Percentiles rank a stretch among this genome's conserved stretches.
Evolutionary conservation across 225 moss, liverwort and hornwort genomes (phyloP).

Genomic region (Marchantia paleacea): DNA sequence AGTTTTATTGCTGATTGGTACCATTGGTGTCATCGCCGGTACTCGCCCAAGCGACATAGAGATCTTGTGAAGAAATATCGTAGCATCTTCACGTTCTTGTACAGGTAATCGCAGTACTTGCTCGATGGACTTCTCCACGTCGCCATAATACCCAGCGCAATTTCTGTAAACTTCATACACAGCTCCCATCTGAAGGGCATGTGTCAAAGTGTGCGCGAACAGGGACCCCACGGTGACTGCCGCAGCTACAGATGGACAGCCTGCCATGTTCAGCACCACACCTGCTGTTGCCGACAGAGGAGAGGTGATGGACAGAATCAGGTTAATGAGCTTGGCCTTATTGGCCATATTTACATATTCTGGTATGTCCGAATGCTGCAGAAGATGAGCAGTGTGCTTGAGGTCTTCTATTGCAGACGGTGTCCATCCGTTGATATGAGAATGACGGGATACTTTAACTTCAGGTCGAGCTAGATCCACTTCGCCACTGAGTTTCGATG

Average conservation of each 20-base stretch:
- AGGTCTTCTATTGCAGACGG: slow-evolving; percentile 33
- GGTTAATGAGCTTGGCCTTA: slow-evolving; percentile 34
- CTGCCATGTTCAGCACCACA: slow-evolving; percentile 13
- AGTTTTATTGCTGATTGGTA: slow-evolving; percentile 3
- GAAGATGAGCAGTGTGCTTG: slow-evolving; percentile 35
- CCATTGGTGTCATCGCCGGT: not conserved
- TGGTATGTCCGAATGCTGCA: slow-evolving; percentile 44
- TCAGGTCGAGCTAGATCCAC: not conserved
- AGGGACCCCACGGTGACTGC: slow-evolving; percentile 13
- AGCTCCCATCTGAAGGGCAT: slow-evolving; percentile 28
- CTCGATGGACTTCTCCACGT: slow-evolving; percentile 11
- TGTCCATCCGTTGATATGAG: slow-evolving; percentile 56
- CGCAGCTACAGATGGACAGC: slow-evolving; percentile 10
- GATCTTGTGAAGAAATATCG: slow-evolving; percentile 21
- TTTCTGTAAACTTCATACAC: slow-evolving; percentile 27
- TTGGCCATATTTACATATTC: slow-evolving; percentile 36
- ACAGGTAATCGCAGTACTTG: slow-evolving; percentile 22
- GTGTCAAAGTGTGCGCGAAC: slow-evolving; percentile 19
- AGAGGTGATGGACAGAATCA: slow-evolving; percentile 32
- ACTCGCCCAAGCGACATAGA: slow-evolving; percentile 16
- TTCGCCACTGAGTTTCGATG: not conserved
- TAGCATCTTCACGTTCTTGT: slow-evolving; percentile 21
- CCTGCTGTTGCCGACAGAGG: slow-evolving; percentile 30
- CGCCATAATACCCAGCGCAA: slow-evolving; percentile 25
- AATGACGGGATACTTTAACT: too few relatives aligned